Evolutionary conservation across 768 basidiomycete species (phyloP), one percentile per base, ranked within the genome.

Genomic region (Pulveroboletus sp.): DNA sequence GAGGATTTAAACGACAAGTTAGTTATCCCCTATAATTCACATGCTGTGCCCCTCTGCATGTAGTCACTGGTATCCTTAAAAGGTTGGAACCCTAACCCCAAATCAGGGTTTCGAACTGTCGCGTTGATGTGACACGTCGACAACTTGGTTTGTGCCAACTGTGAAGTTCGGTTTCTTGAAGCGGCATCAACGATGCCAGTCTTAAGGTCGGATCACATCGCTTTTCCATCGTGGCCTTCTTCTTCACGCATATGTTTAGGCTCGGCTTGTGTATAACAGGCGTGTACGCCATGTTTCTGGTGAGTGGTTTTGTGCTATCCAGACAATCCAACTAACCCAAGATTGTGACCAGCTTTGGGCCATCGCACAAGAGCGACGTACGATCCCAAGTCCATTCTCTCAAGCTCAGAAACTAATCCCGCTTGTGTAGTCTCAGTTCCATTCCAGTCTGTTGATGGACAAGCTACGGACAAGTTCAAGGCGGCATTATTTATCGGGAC

Each of bases 241-340:
- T 10, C 26, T 44, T 50, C 36, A 53, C 26, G 39, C 19, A 4
- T 7, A 36, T 19, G 3, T 27, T 2, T 47, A 87, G 86, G 60
- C 78, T 97, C 40, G 76, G 74, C 23, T 57, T 86, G 55, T 98
- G 94, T 66, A 78, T 92, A 12, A 70, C 77, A 9, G 94, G 94
- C 46, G 93, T 98, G 38, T 98, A 98, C 64, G 80, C 86, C 20
- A 93, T 93, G 78, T 97, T 96, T 67, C 74, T 97, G 57, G 88
- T 88, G 60, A 68, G 85, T 65, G 47, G 45, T 22, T 34, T 29
- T 39, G 16, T 6, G n/a, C 38, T 29, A 36, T n/a, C n/a, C 19
- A 6, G n/a, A n/a, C 8, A 23, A 30, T 37, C n/a, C 45, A 22
- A 24, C n/a, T 59, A 31, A 54, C 44, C 30, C 23, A 41, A 41